Base-by-base conservation (phyloP, 352 stramenopile species). In the Phytopythium kandeliae region DNA sequence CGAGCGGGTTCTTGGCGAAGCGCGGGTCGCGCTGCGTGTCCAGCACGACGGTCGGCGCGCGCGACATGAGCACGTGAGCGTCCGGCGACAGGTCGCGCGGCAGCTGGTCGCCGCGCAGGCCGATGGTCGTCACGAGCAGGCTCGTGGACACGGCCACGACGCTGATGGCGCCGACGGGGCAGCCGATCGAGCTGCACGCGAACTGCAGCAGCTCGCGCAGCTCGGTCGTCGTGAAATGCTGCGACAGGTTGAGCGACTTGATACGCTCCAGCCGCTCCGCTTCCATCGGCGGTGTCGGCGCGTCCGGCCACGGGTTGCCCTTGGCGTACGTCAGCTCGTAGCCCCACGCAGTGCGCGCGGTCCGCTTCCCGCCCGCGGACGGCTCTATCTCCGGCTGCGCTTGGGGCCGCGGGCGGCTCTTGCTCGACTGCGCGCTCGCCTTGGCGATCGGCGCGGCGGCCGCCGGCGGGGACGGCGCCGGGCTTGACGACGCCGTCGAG, bases 1-100 rank as follows among this genome's bases (percentile, higher is more conserved):
- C 80, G 22, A 94, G 53, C 40, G 81, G 83, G 60, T 92, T 94
- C 55, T 78, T 82, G 24, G 69, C 73, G 49, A 89, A 90, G 19
- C 80, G 78, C 46, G 86, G 70, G 62, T 94, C 83, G n/a, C 72
- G 70, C 17, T 78, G 69, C 21, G 67, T 76, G 59, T 91, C 80
- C n/a, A 92, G 66, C 30, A 94, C 59, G 45, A 92, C 69, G 0
- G 88, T 73, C 16, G 80, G 80, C 22, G 85, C 67, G n/a, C 33
- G 51, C 10, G 75, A 86, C 80, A 94, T 90, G 59, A 94, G 73
- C 16, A 74, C 68, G 55, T 94, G 80, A 10, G 69, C 65, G 48
- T 94, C 80, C 36, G 91, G 62, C 26, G 76, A 75, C 40, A 94
- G 60, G 54, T 91, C 80, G 12, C 83, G 80, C 36, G 83, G 80